Evolutionary conservation across 139 green algal species (phyloP), one percentile per base, ranked within the genome.

Genomic region (Astrephomene gubernaculifera): DNA sequence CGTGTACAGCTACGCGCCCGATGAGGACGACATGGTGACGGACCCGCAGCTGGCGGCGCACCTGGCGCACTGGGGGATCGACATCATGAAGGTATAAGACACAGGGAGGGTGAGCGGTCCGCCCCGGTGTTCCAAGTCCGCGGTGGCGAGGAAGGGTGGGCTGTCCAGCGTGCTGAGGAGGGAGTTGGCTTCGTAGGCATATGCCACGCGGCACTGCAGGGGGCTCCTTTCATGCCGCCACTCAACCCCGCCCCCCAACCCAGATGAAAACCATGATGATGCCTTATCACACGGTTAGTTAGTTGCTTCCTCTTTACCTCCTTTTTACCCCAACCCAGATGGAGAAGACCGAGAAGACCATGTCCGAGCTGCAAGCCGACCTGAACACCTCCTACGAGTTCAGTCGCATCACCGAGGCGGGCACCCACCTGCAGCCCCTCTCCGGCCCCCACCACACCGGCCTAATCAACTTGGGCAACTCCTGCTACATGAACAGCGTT

Each of bases 21-120:
- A 98, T 86, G 98, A 99, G 91, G 92, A 99, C 86, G 97, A 99
- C 89, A 97, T 98, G 94, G 97, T 99, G 41, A 53, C 91, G n/a
- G 97, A 99, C 89, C 96, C 96, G 14, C 39, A 85, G 12, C 90
- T 96, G 71, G 88, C 88, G 9, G 14, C 94, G 78, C 97, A 99
- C 92, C 91, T 99, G 78, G 85, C 90, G 31, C 96, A 99, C 89
- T 99, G 98, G 95, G 98, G 98, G 81, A 99, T 99, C 90, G 95
- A 99, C 92, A 98, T 99, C 92, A 92, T 97, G 91, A 78, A 92
- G 92, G 91, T 93, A 53, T 2, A n/a, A n/a, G n/a, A n/a, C n/a
- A n/a, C n/a, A n/a, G n/a, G n/a, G n/a, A n/a, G n/a, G n/a, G n/a
- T n/a, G n/a, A n/a, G n/a, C n/a, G n/a, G n/a, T n/a, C n/a, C n/a